Evolutionary conservation across 192 early-diverging fungal species (phyloP), one percentile per base, ranked within the genome.

Genomic region (Backusella tuberculispora): DNA sequence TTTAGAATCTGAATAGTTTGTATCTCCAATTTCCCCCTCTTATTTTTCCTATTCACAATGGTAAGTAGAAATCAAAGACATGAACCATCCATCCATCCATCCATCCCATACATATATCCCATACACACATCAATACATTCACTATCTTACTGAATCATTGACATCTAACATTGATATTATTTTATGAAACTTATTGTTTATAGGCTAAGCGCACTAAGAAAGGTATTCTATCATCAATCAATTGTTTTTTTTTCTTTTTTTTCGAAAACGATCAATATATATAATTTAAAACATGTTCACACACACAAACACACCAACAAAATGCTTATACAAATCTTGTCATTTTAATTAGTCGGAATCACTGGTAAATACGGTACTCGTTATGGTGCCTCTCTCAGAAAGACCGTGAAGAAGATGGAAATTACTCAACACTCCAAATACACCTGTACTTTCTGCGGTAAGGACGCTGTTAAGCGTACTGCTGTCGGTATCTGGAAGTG

Each of bases 381-480:
- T 89, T 99, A 99, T 90, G 98, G 98, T 96, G 95, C 98, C 78
- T 98, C 98, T 71, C 92, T 99, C 82, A 91, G 98, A 90, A 99
- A 99, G 90, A 88, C 89, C 85, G 86, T 88, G 66, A 97, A 97
- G 92, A 97, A 97, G 92, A 97, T 98, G 91, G 98, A 99, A 93
- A 96, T 98, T 85, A 95, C 96, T 83, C 98, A 99, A 89, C 98
- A 99, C 89, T 88, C 92, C 84, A 96, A 96, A 88, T 99, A 99
- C 95, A 97, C 95, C 76, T 99, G 98, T 90, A 92, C 96, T 76
- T 99, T 99, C 97, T 99, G 98, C 87, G 97, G 98, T 77, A 97
- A 97, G 95, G 95, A 97, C 83, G 84, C 93, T 72, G 96, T 99
- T 80, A 94, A 93, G 89, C 93, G 98, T 80, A 84, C 88, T 70